These are phyloP conservation scores for Helianthus annuus DNA, from an alignment of 129 eudicot species.

Conservation along the genomic window DNA sequence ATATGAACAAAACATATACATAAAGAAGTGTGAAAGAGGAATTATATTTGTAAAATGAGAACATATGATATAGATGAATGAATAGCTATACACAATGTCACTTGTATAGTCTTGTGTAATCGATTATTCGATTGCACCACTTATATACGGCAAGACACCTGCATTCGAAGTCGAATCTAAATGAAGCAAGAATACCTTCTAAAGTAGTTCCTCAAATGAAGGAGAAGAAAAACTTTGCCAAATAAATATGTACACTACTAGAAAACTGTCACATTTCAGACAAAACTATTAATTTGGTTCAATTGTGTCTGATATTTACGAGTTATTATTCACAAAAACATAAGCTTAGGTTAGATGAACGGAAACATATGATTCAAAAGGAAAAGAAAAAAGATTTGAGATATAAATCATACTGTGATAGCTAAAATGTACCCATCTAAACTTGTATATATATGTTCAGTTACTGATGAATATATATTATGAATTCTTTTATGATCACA, in stretches of 20 bases:
- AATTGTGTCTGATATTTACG: too few relatives aligned
- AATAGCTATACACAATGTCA: neutral
- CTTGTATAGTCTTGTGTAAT: neutral
- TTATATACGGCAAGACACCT: neutral
- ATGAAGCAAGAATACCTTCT: neutral
- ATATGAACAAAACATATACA: neutral
- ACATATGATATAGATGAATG: neutral
- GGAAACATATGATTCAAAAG: neutral
- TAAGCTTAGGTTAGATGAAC: neutral
- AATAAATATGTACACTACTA: neutral
- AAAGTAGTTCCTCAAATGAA: neutral
- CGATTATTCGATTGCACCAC: neutral
- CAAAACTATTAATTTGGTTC: conserved; percentile 6
- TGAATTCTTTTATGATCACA: conserved; percentile 14
- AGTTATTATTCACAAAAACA: neutral
- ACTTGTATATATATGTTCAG: neutral
- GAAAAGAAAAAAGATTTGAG: neutral
- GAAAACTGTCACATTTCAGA: too few relatives aligned
- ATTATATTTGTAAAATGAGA: too few relatives aligned
- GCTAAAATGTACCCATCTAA: neutral
- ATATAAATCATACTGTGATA: neutral
- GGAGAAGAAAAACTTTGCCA: neutral
- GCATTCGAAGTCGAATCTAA: neutral
- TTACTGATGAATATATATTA: too few relatives aligned
- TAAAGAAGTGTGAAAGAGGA: too few relatives aligned